Base-by-base conservation (phyloP, 768 basidiomycete species). In the Suillus subluteus region DNA sequence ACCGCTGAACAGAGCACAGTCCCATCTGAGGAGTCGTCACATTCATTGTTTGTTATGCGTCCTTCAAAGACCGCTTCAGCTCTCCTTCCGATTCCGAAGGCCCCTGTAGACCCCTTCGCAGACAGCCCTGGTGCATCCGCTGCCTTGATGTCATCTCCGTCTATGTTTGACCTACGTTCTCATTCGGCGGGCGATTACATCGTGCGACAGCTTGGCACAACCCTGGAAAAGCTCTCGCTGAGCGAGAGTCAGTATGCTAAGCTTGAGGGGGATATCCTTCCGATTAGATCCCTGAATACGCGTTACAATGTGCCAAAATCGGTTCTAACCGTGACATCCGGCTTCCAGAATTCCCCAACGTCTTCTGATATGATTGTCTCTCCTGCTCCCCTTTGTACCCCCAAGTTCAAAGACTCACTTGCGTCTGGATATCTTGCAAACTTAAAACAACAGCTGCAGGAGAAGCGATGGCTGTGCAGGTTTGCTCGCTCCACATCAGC, bases 381-480 rank as follows among this genome's bases (percentile, higher is more conserved):
- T 56, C 55, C 55, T n/a, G 55, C 55, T 56, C 55, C 55, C 21
- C 35, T 13, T 56, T 37, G 12, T 35, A 6, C 35, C 12, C 35
- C 35, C 5, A 56, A 35, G 55, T 56, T 56, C 35, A 56, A 56
- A 13, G 55, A 56, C 21, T 37, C 55, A 0, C 32, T 37, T 37
- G 55, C 55, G 32, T 56, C 55, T 56, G 55, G 55, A n/a, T 56
- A 37, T 6, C 55, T 56, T n/a, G 35, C 12, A 13, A 56, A 56
- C 12, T 56, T 56, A 13, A 56, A 38, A 37, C 55, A 56, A n/a
- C 55, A 56, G 21, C 21, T 56, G 3, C 55, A 37, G 55, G 55
- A 56, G 21, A 56, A 35, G 21, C 32, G 35, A 15, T 56, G 55
- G 55, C 11, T 37, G 21, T 56, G 55, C 21, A 56, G 15, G 12